phyloP scores from a whole-genome alignment of 169 alveolate genomes.

The Sarcocystis neurona region DNA sequence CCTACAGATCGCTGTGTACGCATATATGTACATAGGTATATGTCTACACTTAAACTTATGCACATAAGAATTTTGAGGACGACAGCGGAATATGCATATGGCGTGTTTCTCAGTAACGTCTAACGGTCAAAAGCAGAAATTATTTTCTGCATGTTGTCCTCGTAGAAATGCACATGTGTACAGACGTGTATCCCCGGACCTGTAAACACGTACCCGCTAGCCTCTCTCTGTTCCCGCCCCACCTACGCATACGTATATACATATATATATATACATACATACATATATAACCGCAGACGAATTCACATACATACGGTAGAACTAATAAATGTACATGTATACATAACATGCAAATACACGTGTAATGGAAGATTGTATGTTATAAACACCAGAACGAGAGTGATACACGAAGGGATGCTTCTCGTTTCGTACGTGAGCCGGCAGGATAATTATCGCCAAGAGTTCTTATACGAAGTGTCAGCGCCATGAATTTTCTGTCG shows the following conservation, averaged over 20 bases:
- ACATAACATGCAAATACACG: not conserved
- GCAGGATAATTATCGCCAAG: conserved; percentile 1
- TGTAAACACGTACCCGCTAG: no score
- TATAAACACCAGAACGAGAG: not conserved
- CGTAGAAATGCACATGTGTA: no score
- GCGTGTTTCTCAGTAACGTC: no score
- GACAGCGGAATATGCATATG: no score
- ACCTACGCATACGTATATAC: not conserved
- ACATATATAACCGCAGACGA: not conserved
- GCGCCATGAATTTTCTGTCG: conserved; percentile 6
- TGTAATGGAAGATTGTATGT: no score
- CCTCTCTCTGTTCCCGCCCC: no score
- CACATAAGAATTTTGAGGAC: no score
- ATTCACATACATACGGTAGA: not conserved
- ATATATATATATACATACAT: not conserved
- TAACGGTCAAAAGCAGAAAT: no score
- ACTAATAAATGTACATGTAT: not conserved
- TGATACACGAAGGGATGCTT: not conserved
- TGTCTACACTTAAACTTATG: not conserved
- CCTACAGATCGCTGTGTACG: not conserved
- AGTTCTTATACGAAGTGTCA: conserved; percentile 26
- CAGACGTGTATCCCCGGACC: no score
- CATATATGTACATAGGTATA: not conserved
- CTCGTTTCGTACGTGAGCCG: not conserved
- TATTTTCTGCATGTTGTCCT: no score